Percentiles rank a stretch among this genome's conserved stretches.
These are phyloP conservation scores for Chlamydomonas incerta DNA, from an alignment of 139 green algal species.

Conservation along the genomic window DNA sequence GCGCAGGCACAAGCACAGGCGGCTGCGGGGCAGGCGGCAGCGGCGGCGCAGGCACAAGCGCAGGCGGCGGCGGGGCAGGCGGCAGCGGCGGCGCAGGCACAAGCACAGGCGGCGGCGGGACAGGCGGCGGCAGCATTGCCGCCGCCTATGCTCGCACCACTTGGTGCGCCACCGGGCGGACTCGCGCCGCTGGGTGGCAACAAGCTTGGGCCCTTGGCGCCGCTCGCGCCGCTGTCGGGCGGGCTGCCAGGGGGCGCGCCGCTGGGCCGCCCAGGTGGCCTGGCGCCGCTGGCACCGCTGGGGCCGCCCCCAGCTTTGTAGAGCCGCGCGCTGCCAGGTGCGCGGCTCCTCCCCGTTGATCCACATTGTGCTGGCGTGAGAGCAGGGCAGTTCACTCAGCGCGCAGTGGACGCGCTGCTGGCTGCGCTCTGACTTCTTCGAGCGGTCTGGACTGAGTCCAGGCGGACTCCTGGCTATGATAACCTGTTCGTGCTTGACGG, in stretches of 20 bases:
- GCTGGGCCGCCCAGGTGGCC: constrained; percentile 1
- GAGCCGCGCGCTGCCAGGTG: not conserved
- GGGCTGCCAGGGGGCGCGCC: not conserved
- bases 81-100: not conserved
- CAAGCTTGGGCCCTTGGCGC: not conserved
- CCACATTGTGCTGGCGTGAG: no score
- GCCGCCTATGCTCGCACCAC: not conserved
- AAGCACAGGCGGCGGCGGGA: no score
- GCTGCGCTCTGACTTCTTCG: no score
- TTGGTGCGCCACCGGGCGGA: not conserved
- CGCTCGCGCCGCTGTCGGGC: constrained; percentile 4
- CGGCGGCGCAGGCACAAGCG: not conserved
- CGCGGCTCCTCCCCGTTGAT: no score
- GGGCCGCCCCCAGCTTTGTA: no score
- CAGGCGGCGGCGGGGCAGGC: not conserved
- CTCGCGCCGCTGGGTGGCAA: not conserved
- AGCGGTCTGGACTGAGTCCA: no score
- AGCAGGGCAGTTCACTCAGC: no score
- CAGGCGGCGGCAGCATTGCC: not conserved
- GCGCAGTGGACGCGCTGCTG: no score
- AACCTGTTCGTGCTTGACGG: no score
- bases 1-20: not conserved
- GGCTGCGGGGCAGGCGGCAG: not conserved
- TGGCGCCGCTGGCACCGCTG: constrained; percentile 1
- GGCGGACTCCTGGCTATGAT: no score